These are phyloP conservation scores for Microbotryomycetes sp. DNA, from an alignment of 1,284 basidiomycete species.

Conservation along the genomic window DNA sequence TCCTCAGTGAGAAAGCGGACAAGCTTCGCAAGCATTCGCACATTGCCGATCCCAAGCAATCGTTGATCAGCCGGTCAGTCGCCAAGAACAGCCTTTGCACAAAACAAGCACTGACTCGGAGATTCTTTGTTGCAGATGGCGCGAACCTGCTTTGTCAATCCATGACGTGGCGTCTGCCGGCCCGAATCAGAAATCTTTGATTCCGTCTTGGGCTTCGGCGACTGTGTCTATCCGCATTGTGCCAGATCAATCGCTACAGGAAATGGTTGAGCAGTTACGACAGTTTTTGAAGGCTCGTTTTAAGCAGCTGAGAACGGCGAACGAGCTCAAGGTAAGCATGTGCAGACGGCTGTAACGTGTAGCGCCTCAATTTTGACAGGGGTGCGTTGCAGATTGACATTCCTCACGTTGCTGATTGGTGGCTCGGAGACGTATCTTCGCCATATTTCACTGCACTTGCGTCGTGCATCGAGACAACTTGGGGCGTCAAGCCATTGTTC, in stretches of 20 bases:
- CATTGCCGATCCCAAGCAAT: slow-evolving; percentile 27
- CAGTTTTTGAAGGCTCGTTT: slow-evolving; percentile 59
- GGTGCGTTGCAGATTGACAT: slow-evolving; percentile 56
- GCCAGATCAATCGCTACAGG: slow-evolving; percentile 77
- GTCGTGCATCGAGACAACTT: slow-evolving; percentile 17
- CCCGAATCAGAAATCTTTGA: slow-evolving; percentile 63
- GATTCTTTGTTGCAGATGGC: slow-evolving; percentile 48
- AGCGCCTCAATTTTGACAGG: background rate
- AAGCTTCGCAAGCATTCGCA: slow-evolving; percentile 30
- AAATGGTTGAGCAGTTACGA: slow-evolving; percentile 57
- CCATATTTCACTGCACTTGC: slow-evolving; percentile 46
- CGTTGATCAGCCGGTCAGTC: slow-evolving; percentile 48
- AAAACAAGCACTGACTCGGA: too few relatives aligned
- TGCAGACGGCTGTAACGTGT: background rate
- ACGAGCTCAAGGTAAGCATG: slow-evolving; percentile 56
- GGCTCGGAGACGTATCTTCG: slow-evolving; percentile 84
- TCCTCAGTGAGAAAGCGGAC: slow-evolving; percentile 6
- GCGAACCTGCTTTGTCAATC: slow-evolving; percentile 43
- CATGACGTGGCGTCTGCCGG: slow-evolving; percentile 35
- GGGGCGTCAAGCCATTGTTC: slow-evolving; percentile 58
- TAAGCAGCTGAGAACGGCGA: slow-evolving; percentile 56
- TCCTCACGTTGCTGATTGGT: slow-evolving; percentile 82
- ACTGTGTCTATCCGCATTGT: slow-evolving; percentile 71
- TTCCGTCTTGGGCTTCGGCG: slow-evolving; percentile 69
- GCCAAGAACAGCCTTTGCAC: too few relatives aligned